phyloP scores from a whole-genome alignment of 352 stramenopile species.

The Phytophthora kernoviae region DNA sequence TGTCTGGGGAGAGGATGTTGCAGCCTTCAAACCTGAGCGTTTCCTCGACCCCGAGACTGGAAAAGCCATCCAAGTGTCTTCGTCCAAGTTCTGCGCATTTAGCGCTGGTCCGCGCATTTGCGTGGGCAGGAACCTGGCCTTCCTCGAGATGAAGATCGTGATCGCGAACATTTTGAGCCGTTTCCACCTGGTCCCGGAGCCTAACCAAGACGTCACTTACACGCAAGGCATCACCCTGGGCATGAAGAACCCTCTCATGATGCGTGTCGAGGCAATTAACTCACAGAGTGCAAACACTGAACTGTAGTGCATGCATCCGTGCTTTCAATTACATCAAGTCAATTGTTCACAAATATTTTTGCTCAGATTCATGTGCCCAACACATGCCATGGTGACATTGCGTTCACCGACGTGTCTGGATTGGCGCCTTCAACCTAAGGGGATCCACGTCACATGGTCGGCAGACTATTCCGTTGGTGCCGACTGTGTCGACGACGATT shows the following conservation, averaged over 20 bases:
- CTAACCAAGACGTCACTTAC: slow-evolving; percentile 43
- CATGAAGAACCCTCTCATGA: slow-evolving; percentile 41
- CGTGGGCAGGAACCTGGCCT: slow-evolving; percentile 51
- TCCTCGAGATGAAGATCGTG: slow-evolving; percentile 65
- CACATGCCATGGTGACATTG: too few species aligned
- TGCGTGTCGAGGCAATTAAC: slow-evolving; percentile 22
- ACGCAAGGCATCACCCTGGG: slow-evolving; percentile 50
- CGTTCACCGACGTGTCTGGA: too few species aligned
- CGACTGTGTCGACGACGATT: background rate
- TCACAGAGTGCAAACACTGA: background rate
- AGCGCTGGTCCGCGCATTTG: slow-evolving; percentile 56
- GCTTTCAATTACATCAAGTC: background rate
- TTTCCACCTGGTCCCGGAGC: slow-evolving; percentile 50
- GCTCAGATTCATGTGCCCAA: too few species aligned
- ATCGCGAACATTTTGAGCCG: slow-evolving; percentile 50
- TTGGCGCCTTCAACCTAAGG: too few species aligned
- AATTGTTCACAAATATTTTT: background rate
- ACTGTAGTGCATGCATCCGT: slow-evolving; percentile 13
- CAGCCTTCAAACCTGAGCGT: slow-evolving; percentile 57
- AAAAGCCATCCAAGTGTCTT: slow-evolving; percentile 39
- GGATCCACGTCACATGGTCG: too few species aligned
- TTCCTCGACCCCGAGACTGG: slow-evolving; percentile 45
- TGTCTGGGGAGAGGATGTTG: slow-evolving; percentile 56
- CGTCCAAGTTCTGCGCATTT: slow-evolving; percentile 75
- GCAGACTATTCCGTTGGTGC: background rate